Evolutionary conservation across 2,329 filamentous ascomycete genomes (phyloP), one percentile per base, ranked within the genome.

Genomic region (Rhynchosporium secalis): DNA sequence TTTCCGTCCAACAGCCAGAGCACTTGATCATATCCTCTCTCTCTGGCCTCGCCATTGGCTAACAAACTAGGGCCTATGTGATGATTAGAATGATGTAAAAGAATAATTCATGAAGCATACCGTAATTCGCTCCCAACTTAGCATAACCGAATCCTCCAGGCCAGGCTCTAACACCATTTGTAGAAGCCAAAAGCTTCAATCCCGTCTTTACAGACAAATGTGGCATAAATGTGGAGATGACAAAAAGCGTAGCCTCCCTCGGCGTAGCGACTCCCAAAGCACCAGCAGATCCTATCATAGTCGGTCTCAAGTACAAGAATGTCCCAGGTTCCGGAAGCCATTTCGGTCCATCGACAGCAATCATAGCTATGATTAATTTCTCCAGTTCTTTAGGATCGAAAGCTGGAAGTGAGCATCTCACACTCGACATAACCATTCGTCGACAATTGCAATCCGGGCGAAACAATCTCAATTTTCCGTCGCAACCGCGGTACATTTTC

Each of bases 91-190:
- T 28, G 8, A 2, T 26, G 31, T 1, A 40, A 54, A 28, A 12
- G 4, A 31, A 20, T 54, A 8, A 36, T 36, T 2, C 40, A 33
- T 6, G 13, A 10, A 41, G 20, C 51, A 41, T 54, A 54, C 93
- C 93, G 76, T 96, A 97, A 80, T 96, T 97, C 65, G 93, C 93
- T 60, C 93, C 93, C 40, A 97, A 85, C 78, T 97, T 97, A 64
- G 92, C 92, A 73, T 89, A 93, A 0, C 93, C 93, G 75, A 96
- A 96, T 9, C 94, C 93, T 65, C 93, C 93, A 26, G 91, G 92
- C 93, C 93, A 97, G 12, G 93, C 92, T 68, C 93, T 88, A 62
- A 96, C 87, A 75, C 96, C 91, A 68, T 93, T 86, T 60, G 86
- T 84, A 51, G 85, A 90, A 0, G 92, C 94, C 73, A 94, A 84